Conservation (phyloP, 2,329 filamentous ascomycete species). For the Fusarium sp. region DNA sequence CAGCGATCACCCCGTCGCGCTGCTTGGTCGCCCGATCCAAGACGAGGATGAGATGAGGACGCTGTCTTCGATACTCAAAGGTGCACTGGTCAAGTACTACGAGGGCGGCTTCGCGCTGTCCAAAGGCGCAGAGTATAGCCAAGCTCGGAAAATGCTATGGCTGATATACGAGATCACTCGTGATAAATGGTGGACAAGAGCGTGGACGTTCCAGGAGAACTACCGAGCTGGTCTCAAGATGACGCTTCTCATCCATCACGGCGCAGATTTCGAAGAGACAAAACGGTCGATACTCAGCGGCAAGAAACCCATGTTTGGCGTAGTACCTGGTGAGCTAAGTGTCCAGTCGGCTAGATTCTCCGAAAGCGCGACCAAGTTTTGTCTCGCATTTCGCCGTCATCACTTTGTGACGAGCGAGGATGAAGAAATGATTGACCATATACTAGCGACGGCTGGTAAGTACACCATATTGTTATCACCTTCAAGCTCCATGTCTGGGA, state of each 20-base stretch:
- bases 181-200: constrained; percentile 48
- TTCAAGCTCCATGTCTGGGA: constrained; percentile 44
- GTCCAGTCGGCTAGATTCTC: constrained; percentile 40
- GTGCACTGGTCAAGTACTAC: constrained; percentile 23
- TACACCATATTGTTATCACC: constrained; percentile 41
- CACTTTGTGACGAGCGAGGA: neutral
- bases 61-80: constrained; percentile 32
- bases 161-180: constrained; percentile 43
- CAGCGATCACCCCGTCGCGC: constrained; percentile 47
- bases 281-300: constrained; percentile 32
- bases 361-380: constrained; percentile 41
- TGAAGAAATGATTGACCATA: neutral
- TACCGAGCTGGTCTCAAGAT: constrained; percentile 47
- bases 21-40: constrained; percentile 41
- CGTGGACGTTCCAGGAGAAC: constrained; percentile 52
- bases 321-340: constrained; percentile 43
- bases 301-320: constrained; percentile 9
- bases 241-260: constrained; percentile 46
- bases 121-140: neutral
- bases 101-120: constrained; percentile 22
- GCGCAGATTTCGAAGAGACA: constrained; percentile 18
- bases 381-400: constrained; percentile 31
- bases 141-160: constrained; percentile 32
- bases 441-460: constrained; percentile 43
- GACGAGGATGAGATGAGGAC: constrained; percentile 18